Conservation (phyloP, 371 early-diverging fungal genomes). For the Circinella umbellata region DNA sequence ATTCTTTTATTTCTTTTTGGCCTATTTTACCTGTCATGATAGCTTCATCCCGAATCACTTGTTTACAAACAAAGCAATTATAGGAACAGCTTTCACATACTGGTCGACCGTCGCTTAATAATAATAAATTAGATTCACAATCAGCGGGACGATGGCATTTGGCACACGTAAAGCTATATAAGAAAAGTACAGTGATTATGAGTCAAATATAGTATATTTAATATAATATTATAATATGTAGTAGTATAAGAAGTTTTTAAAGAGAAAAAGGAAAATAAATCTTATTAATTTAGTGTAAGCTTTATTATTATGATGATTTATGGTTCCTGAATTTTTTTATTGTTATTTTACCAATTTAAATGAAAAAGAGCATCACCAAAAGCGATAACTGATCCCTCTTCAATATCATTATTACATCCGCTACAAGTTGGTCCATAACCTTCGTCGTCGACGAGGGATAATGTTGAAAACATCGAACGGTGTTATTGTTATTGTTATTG, state of each 20-base stretch:
- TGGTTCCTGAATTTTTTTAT: background rate
- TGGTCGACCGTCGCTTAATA: slow-evolving; percentile 80
- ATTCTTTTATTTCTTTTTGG: no score
- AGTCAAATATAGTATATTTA: no score
- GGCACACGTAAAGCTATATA: slow-evolving; percentile 77
- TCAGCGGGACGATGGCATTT: slow-evolving; percentile 76
- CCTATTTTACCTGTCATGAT: slow-evolving; percentile 73
- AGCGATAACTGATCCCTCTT: slow-evolving; percentile 79
- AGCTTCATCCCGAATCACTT: slow-evolving; percentile 86
- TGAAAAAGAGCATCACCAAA: slow-evolving; percentile 58
- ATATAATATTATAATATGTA: no score
- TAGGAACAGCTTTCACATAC: slow-evolving; percentile 90
- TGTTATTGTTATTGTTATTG: no score
- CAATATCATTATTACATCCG: slow-evolving; percentile 71
- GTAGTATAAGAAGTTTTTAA: no score
- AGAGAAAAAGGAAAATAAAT: no score
- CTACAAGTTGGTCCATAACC: slow-evolving; percentile 55
- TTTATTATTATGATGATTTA: background rate
- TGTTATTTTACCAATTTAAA: slow-evolving; percentile 7
- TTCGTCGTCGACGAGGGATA: slow-evolving; percentile 18
- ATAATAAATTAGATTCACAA: slow-evolving; percentile 74
- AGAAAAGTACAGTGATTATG: background rate
- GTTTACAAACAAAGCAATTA: slow-evolving; percentile 76
- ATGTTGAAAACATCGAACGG: slow-evolving; percentile 11
- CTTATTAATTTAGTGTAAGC: no score